Conservation (phyloP, 305 asterid species). For the Fraxinus velutina region DNA sequence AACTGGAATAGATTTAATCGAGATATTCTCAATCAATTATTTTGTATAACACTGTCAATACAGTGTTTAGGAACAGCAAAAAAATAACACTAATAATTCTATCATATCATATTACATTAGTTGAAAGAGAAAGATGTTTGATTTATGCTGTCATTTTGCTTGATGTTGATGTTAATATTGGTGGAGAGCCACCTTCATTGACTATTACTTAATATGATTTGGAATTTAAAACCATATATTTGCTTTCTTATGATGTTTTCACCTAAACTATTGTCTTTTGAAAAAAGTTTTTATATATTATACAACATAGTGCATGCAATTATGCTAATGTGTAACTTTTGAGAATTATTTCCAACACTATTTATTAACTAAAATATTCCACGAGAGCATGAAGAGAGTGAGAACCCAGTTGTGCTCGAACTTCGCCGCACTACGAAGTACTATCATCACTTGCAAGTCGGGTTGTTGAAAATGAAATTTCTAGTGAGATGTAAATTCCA, state of each 20-base stretch:
- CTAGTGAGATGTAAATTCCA: not conserved
- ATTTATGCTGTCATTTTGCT: not conserved
- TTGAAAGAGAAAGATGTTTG: slow-evolving; percentile 13
- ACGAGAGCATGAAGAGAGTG: not conserved
- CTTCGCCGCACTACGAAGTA: not conserved
- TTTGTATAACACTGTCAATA: not conserved
- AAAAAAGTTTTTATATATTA: not conserved
- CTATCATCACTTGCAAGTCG: not conserved
- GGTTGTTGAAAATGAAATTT: not conserved
- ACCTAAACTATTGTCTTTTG: slow-evolving; percentile 14
- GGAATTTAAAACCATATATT: not conserved
- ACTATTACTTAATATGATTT: slow-evolving; percentile 11
- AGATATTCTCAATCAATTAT: not conserved
- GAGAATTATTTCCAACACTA: not conserved
- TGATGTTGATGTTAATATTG: slow-evolving; percentile 14
- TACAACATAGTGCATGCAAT: slow-evolving; percentile 5
- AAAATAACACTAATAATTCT: not conserved
- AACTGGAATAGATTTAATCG: not conserved
- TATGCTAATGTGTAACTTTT: not conserved
- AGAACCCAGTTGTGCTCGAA: not conserved
- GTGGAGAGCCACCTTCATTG: slow-evolving; percentile 21
- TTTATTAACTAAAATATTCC: not conserved
- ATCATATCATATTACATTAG: not conserved
- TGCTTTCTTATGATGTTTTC: slow-evolving; percentile 7
- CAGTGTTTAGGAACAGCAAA: not conserved